These are phyloP conservation scores for Fusarium lateritium DNA, from an alignment of 2,329 filamentous ascomycete genomes.

Conservation along the genomic window DNA sequence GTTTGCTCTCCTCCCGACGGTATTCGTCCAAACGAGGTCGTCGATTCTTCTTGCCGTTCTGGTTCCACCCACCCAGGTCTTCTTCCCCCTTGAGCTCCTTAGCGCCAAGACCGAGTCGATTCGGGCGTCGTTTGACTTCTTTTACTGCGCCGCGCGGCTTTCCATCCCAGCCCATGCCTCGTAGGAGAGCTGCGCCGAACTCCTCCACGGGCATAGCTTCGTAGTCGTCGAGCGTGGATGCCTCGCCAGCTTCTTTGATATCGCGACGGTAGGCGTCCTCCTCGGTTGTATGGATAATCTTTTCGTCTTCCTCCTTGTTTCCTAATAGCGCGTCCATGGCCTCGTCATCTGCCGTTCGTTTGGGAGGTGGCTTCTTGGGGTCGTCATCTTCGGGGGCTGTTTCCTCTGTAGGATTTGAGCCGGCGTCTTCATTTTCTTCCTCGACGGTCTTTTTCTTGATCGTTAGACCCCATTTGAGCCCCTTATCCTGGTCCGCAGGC, in stretches of 20 bases:
- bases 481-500: conserved; percentile 63
- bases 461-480: conserved; percentile 69
- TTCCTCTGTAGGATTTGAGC: conserved; percentile 18
- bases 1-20: conserved; percentile 59
- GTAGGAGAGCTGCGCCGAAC: conserved; percentile 90
- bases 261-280: conserved; percentile 79
- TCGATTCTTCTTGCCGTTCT: conserved; percentile 68
- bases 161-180: conserved; percentile 96
- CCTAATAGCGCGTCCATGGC: conserved; percentile 78
- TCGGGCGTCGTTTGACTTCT: conserved; percentile 79
- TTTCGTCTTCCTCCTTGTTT: conserved; percentile 62
- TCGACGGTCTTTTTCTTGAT: conserved; percentile 65
- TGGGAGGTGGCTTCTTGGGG: conserved; percentile 16
- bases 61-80: conserved; percentile 86
- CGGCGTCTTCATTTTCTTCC: conserved; percentile 63
- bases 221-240: conserved; percentile 86
- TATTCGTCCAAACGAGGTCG: conserved; percentile 67
- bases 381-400: conserved; percentile 17
- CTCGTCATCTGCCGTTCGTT: conserved; percentile 60
- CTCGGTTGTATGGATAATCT: conserved; percentile 72
- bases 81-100: conserved; percentile 81
- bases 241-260: conserved; percentile 79
- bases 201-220: conserved; percentile 92
- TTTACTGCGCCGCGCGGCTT: conserved; percentile 70
- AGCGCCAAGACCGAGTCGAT: conserved; percentile 89